Evolutionary conservation across 2,329 filamentous ascomycete genomes (phyloP), one percentile per base, ranked within the genome.

Genomic region (Clarireedia homoeocarpa): DNA sequence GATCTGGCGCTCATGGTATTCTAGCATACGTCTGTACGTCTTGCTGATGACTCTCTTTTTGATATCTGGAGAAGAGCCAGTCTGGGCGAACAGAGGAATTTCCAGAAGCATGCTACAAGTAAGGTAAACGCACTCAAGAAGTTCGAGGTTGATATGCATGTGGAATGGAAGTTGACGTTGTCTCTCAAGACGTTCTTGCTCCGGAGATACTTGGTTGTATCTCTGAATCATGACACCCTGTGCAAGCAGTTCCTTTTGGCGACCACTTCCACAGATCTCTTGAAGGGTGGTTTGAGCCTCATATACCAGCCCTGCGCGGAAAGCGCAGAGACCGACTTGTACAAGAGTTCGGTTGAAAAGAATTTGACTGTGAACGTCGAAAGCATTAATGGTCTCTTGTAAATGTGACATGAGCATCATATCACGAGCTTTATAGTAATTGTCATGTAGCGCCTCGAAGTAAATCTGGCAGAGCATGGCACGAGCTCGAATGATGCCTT

Each of bases 331-430:
- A 66, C 94, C 95, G 59, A 99, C 92, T 74, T 99, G 94, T 44
- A 97, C 95, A 36, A 99, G 82, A 1, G 94, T 96, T 64, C 94
- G 85, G 82, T 99, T 99, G 85, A 95, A 99, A 57, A 99, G 85
- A 61, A 99, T 99, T 75, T 99, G 94, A 55, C 90, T 95, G 76
- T 86, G 90, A 65, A 99, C 88, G 69, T 99, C 94, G 70, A 99
- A 99, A 75, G 89, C 95, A 75, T 83, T 82, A 71, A 99, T 99
- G 55, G 89, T 95, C 78, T 99, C 94, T 71, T 96, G 92, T 70
- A 99, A 78, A 77, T 99, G 94, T 17, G 94, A 99, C 91, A 99
- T 99, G 73, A 99, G 84, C 86, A 97, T 95, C 88, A 99, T 92
- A 73, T 99, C 95, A 64, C 94, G 89, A 68, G 94, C 88, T 75